These are phyloP conservation scores for Elsinoe perseae DNA, from an alignment of 2,329 filamentous ascomycete species.

Conservation along the genomic window DNA sequence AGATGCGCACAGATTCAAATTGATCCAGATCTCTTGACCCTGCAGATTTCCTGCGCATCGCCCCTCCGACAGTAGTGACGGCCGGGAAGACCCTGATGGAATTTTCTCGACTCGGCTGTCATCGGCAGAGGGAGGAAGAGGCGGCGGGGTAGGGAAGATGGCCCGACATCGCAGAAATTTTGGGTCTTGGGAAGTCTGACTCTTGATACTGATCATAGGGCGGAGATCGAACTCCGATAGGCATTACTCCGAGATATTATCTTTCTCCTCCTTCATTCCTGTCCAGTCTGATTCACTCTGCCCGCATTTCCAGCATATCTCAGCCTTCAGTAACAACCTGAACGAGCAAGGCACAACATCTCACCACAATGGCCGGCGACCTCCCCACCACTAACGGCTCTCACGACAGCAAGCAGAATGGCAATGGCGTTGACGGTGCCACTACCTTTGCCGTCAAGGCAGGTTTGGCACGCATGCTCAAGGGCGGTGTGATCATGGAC, in stretches of 20 bases:
- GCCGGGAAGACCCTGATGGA: neutral
- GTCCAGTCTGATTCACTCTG: neutral
- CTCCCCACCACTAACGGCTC: constrained; percentile 41
- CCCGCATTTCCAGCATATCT: too few relatives aligned
- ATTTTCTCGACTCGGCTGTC: constrained; percentile 2
- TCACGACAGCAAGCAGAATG: constrained; percentile 23
- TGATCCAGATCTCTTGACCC: constrained; percentile 6
- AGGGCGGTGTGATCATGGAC: constrained; percentile 99
- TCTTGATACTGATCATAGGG: neutral
- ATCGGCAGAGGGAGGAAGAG: neutral
- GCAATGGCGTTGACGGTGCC: constrained; percentile 30
- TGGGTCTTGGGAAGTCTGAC: neutral
- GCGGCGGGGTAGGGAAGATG: neutral
- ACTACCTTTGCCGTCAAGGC: constrained; percentile 81
- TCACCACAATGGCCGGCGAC: constrained; percentile 38
- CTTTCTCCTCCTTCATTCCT: neutral
- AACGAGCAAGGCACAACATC: neutral
- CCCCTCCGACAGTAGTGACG: neutral
- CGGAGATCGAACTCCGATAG: constrained; percentile 1
- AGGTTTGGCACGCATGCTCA: constrained; percentile 93
- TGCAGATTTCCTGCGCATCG: constrained; percentile 11
- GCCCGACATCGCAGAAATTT: constrained; percentile 14
- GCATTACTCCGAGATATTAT: neutral
- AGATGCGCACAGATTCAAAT: neutral
- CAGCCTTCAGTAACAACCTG: neutral